phyloP scores from a whole-genome alignment of 2,329 filamentous ascomycete genomes.

The Fusarium hainanense region DNA sequence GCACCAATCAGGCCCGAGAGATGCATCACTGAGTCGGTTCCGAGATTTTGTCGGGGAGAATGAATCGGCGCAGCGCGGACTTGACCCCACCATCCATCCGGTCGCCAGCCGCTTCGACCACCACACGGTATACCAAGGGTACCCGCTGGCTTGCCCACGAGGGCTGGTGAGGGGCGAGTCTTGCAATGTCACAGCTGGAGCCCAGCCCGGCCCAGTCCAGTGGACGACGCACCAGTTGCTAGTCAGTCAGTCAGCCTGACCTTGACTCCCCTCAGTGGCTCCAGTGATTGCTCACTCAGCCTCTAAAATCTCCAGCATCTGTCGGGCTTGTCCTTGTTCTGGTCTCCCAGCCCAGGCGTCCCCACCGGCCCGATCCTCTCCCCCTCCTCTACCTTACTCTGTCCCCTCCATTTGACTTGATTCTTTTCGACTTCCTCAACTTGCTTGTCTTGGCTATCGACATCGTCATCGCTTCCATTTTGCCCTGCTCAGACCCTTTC shows the following conservation, averaged over 20 bases:
- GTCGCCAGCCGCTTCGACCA: conserved; percentile 30
- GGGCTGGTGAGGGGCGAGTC: conserved; percentile 35
- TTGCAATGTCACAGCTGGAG: conserved; percentile 24
- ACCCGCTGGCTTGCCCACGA: conserved; percentile 39
- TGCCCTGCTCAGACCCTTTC: conserved; percentile 11
- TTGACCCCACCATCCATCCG: conserved; percentile 34
- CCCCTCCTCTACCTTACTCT: conserved; percentile 35
- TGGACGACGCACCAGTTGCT: conserved; percentile 32
- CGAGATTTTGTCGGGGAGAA: conserved; percentile 47
- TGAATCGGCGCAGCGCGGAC: conserved; percentile 32
- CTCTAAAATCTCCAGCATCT: conserved; percentile 32
- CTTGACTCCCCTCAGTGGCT: conserved; percentile 32
- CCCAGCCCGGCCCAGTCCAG: conserved; percentile 6
- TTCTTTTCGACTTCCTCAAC: conserved; percentile 42
- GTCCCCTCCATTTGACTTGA: conserved; percentile 42
- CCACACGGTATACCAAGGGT: conserved; percentile 14
- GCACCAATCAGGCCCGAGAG: conserved; percentile 35
- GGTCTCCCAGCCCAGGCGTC: conserved; percentile 23
- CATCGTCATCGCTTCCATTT: conserved; percentile 43
- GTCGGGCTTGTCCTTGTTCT: conserved; percentile 30
- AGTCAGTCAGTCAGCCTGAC: conserved; percentile 41
- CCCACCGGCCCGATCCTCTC: conserved; percentile 42
- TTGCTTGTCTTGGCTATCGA: conserved; percentile 34
- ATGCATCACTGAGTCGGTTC: conserved; percentile 42
- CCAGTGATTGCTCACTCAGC: conserved; percentile 26